phyloP scores from a whole-genome alignment of 139 green algal species.

The Tetraselmis striata region DNA sequence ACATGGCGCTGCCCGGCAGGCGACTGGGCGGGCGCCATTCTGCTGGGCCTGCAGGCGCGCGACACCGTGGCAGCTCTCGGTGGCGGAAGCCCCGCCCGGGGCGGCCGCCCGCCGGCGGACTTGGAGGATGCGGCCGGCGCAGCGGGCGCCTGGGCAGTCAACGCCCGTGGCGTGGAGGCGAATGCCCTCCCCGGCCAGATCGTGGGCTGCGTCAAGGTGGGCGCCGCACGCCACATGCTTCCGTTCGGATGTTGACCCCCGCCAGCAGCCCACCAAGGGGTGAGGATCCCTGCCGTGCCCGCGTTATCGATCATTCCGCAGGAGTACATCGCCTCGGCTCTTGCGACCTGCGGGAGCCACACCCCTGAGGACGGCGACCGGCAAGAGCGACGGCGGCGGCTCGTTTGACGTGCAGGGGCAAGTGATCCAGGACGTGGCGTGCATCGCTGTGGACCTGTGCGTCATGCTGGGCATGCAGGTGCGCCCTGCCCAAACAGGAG shows the following conservation, averaged over 20 bases:
- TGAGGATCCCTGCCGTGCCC: not conserved
- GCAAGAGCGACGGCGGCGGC: no score
- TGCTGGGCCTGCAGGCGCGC: not conserved
- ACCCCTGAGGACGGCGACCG: no score
- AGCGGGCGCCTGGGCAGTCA: not conserved
- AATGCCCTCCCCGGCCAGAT: not conserved
- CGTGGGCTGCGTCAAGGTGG: not conserved
- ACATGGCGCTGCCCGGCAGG: not conserved
- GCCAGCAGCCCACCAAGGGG: no score
- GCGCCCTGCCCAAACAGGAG: no score
- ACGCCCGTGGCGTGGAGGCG: not conserved
- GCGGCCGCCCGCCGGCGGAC: no score
- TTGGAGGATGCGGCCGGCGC: not conserved
- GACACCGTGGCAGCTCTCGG: not conserved
- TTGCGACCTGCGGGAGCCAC: not conserved
- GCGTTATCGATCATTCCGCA: not conserved
- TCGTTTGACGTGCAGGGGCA: not conserved
- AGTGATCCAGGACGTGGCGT: not conserved
- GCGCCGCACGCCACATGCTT: no score
- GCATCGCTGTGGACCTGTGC: slow-evolving; percentile 1
- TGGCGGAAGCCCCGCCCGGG: no score
- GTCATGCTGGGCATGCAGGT: not conserved
- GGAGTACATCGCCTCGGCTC: not conserved
- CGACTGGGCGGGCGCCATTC: not conserved
- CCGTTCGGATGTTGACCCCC: no score